Conservation (phyloP, 2,329 filamentous ascomycete genomes). For the Colletotrichum sojae region DNA sequence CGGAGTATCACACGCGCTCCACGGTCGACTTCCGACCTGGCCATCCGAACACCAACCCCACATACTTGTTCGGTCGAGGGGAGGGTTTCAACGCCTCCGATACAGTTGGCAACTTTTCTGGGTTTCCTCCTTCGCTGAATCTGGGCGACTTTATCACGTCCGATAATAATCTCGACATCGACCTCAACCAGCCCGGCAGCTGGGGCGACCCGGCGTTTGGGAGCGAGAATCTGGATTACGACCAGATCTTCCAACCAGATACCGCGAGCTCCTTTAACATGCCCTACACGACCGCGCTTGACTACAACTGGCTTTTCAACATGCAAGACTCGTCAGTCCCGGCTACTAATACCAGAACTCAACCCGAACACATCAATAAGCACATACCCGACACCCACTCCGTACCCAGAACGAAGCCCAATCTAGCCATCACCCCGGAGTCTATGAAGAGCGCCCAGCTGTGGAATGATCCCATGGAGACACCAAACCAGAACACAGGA, state of each 20-base stretch:
- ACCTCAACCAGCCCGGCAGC: slow-evolving; percentile 7
- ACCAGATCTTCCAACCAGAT: slow-evolving; percentile 71
- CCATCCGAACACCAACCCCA: not conserved
- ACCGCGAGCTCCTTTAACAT: slow-evolving; percentile 76
- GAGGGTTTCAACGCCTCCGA: slow-evolving; percentile 2
- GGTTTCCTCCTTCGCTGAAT: slow-evolving; percentile 19
- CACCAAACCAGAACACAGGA: not conserved
- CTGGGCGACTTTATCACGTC: not conserved
- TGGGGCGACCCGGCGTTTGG: slow-evolving; percentile 16
- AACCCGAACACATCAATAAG: not conserved
- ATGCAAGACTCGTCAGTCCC: slow-evolving; percentile 52
- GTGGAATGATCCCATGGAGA: slow-evolving; percentile 40
- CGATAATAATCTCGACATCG: slow-evolving; percentile 2
- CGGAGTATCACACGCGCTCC: slow-evolving; percentile 8
- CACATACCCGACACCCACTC: not conserved
- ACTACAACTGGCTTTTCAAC: slow-evolving; percentile 75
- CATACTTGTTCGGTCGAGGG: slow-evolving; percentile 10
- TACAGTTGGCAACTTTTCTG: slow-evolving; percentile 8
- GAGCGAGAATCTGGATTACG: slow-evolving; percentile 52
- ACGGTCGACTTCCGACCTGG: slow-evolving; percentile 13
- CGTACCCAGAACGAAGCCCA: slow-evolving; percentile 34
- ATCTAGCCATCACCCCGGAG: slow-evolving; percentile 37
- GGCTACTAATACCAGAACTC: not conserved
- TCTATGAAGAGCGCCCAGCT: slow-evolving; percentile 45
- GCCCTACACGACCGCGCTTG: slow-evolving; percentile 73